Percentiles rank a stretch among this genome's conserved stretches.
Conservation (phyloP, 2,329 filamentous ascomycete genomes). For the Talaromyces albobiverticillius region DNA sequence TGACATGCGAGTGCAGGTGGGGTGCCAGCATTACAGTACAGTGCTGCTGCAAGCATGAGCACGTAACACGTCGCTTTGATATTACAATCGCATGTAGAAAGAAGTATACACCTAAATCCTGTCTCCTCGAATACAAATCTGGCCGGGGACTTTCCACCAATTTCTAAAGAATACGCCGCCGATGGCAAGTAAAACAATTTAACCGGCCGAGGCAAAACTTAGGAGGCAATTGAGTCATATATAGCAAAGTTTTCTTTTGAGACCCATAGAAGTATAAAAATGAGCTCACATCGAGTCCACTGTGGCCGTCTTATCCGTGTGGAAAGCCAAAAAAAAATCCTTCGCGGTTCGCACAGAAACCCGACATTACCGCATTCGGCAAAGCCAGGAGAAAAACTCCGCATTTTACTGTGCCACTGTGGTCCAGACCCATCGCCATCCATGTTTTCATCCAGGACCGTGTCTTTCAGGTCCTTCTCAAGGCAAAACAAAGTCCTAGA, state of each 20-base stretch:
- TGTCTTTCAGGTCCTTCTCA: too few species aligned
- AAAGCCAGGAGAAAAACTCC: neutral
- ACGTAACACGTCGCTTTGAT: too few species aligned
- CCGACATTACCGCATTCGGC: neutral
- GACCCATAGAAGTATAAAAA: neutral
- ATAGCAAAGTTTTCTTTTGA: neutral
- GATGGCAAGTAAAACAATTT: neutral
- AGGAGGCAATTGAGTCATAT: neutral
- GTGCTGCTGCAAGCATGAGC: too few species aligned
- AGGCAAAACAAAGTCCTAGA: too few species aligned
- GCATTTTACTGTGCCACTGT: neutral
- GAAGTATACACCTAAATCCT: too few species aligned
- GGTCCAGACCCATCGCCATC: neutral
- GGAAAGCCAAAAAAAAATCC: neutral
- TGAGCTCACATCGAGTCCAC: neutral
- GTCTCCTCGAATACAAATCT: too few species aligned
- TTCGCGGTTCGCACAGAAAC: neutral
- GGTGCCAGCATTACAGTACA: too few species aligned
- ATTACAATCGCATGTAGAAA: too few species aligned
- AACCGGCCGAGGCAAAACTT: neutral
- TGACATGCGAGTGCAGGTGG: too few species aligned
- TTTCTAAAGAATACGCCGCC: neutral
- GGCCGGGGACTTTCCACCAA: neutral
- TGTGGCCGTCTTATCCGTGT: neutral
- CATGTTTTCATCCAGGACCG: neutral